phyloP scores from a whole-genome alignment of 192 early-diverging fungal species.

The Umbelopsis isabellina region DNA sequence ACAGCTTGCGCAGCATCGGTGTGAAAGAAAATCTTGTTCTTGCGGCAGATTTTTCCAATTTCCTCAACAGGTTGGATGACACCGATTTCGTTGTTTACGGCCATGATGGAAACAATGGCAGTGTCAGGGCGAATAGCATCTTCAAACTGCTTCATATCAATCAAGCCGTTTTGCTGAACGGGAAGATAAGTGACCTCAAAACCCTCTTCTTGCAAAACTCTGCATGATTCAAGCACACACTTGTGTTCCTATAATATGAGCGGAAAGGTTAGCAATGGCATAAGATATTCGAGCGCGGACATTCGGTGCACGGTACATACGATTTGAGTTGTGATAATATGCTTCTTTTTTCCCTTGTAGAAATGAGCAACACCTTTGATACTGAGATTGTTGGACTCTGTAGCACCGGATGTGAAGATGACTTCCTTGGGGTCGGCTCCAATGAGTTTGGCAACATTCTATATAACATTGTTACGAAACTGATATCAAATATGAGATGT shows the following conservation, averaged over 20 bases:
- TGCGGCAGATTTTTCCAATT: constrained; percentile 87
- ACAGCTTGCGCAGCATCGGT: constrained; percentile 96
- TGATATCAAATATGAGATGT: neutral
- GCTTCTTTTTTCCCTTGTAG: constrained; percentile 92
- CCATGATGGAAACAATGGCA: constrained; percentile 91
- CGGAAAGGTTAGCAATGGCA: neutral
- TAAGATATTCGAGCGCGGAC: neutral
- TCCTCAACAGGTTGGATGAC: constrained; percentile 91
- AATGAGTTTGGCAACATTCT: constrained; percentile 86
- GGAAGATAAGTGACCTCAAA: constrained; percentile 96
- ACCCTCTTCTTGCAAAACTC: constrained; percentile 92
- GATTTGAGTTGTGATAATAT: constrained; percentile 96
- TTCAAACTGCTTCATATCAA: constrained; percentile 81
- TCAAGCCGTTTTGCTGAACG: constrained; percentile 80
- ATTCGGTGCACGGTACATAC: constrained; percentile 30
- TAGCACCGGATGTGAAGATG: constrained; percentile 94
- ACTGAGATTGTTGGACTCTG: constrained; percentile 94
- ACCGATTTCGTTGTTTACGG: constrained; percentile 99
- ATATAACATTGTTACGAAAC: constrained; percentile 20
- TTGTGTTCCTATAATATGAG: constrained; percentile 82
- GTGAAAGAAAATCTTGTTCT: constrained; percentile 93
- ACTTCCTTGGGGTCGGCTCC: constrained; percentile 96
- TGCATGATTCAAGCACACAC: constrained; percentile 96
- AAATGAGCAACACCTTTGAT: constrained; percentile 96
- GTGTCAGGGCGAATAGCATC: constrained; percentile 90